These are phyloP conservation scores for Phytophthora rubi DNA, from an alignment of 352 stramenopile species.

Conservation along the genomic window DNA sequence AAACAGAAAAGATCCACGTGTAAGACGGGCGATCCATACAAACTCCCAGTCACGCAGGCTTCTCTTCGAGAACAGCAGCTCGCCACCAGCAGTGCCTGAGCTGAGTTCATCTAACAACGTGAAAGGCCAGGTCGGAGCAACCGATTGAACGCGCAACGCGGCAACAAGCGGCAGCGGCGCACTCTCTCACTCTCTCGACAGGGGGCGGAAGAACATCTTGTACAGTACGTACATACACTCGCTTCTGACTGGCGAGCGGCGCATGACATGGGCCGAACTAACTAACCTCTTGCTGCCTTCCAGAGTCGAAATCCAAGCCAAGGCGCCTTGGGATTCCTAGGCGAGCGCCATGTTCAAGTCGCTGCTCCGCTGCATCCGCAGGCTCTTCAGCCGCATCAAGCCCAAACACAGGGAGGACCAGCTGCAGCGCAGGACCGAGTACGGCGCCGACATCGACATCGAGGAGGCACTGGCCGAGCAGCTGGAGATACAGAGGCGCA, in stretches of 20 bases:
- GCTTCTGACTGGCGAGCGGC: neutral
- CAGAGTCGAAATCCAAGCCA: constrained; percentile 18
- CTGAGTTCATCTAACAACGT: constrained; percentile 34
- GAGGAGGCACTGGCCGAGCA: constrained; percentile 43
- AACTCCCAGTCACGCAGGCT: constrained; percentile 26
- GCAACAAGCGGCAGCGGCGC: constrained; percentile 11
- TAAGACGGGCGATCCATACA: constrained; percentile 25
- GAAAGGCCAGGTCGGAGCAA: constrained; percentile 20
- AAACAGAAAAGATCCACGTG: neutral
- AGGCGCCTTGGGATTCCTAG: too few species aligned
- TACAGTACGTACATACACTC: constrained; percentile 24
- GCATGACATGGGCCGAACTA: too few species aligned
- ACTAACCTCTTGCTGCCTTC: constrained; percentile 1
- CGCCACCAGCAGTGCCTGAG: constrained; percentile 24
- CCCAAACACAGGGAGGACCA: constrained; percentile 25
- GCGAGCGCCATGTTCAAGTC: constrained; percentile 40
- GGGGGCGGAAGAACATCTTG: constrained; percentile 34
- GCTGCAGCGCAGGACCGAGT: constrained; percentile 26
- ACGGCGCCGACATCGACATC: constrained; percentile 47
- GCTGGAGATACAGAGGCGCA: constrained; percentile 43
- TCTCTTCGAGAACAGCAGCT: constrained; percentile 15
- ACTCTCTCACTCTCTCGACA: constrained; percentile 15
- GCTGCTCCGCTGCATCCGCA: constrained; percentile 44
- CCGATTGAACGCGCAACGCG: constrained; percentile 23
- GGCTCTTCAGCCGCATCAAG: constrained; percentile 40